Evolutionary conservation across 352 stramenopile species (phyloP).

Genomic region (Phytophthora gonapodyides): DNA sequence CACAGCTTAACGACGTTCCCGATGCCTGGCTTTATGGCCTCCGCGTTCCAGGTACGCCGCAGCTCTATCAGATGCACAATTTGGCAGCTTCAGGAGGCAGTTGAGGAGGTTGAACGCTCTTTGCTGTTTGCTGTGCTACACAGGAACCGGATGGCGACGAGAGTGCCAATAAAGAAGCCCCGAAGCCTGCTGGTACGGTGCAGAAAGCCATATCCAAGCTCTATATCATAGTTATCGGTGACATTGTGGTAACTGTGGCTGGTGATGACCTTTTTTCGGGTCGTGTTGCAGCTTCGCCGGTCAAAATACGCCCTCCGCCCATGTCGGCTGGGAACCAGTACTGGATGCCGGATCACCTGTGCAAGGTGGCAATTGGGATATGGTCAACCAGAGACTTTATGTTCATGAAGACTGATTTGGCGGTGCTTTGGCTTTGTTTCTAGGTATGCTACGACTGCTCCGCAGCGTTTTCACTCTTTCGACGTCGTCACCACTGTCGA

Average conservation of each 20-base stretch:
- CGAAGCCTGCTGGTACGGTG: slow-evolving; percentile 21
- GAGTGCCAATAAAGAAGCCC: background rate
- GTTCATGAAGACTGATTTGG: background rate
- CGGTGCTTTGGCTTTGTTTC: background rate
- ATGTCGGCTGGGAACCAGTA: slow-evolving; percentile 63
- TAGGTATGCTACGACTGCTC: slow-evolving; percentile 88
- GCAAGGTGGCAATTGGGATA: slow-evolving; percentile 50
- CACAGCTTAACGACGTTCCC: slow-evolving; percentile 71
- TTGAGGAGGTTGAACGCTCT: background rate
- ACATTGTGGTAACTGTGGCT: background rate
- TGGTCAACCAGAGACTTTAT: background rate
- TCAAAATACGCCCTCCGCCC: slow-evolving; percentile 38
- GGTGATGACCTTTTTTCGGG: background rate
- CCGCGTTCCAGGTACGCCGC: slow-evolving; percentile 47
- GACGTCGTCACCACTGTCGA: slow-evolving; percentile 85
- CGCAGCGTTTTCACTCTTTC: slow-evolving; percentile 80
- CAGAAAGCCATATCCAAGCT: background rate
- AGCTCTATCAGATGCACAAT: background rate
- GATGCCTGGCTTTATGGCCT: slow-evolving; percentile 58
- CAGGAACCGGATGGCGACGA: slow-evolving; percentile 27
- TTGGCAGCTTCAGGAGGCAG: background rate
- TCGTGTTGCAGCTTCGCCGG: slow-evolving; percentile 26
- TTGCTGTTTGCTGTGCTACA: slow-evolving; percentile 1
- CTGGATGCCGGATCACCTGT: slow-evolving; percentile 88
- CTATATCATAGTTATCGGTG: background rate